Base-by-base conservation (phyloP, 129 eudicot genomes). In the Heracleum sosnowskyi region DNA sequence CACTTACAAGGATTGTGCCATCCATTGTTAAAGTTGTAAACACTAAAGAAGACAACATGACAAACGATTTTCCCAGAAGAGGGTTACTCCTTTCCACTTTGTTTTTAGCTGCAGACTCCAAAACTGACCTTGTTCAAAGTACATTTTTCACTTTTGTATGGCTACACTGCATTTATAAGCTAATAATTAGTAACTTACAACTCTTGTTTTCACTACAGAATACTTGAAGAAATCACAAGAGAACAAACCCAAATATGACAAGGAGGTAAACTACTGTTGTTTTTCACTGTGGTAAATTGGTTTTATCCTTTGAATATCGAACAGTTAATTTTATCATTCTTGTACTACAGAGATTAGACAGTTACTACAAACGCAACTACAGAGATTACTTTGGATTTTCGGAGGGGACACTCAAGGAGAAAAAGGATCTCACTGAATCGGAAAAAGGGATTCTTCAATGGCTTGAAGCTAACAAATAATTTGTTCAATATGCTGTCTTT, bases 401-500 rank as follows among this genome's bases (percentile, higher is more conserved):
- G 11, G 97, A 92, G 83, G 97, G 97, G 34, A 57, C 90, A 2
- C 53, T 91, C 31, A 88, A 64, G 84, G 79, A 88, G 81, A 91
- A 85, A 82, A 82, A 83, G 78, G 92, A 95, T 28, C 94, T 95
- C 31, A 79, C 94, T 11, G 98, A 95, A 84, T 64, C 98, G 40
- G 98, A 94, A 75, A 90, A 88, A 86, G 93, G 94, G 55, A 95
- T 95, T 90, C 94, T 95, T 82, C 89, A 91, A 6, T 91, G 98
- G 97, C 90, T 95, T 81, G 79, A 91, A 31, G 84, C 73, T 4
- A 94, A 94, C 85, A 94, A 88, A 81, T 93, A 83, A 73, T 69
- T 18, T 46, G 16, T 11, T 44, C 47, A 44, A 10, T 10, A 44
- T 44, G 15, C 46, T 42, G 46, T 11, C 10, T 42, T n/a, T n/a